Base-by-base conservation (phyloP, 169 alveolate species). In the Theileria annulata region DNA sequence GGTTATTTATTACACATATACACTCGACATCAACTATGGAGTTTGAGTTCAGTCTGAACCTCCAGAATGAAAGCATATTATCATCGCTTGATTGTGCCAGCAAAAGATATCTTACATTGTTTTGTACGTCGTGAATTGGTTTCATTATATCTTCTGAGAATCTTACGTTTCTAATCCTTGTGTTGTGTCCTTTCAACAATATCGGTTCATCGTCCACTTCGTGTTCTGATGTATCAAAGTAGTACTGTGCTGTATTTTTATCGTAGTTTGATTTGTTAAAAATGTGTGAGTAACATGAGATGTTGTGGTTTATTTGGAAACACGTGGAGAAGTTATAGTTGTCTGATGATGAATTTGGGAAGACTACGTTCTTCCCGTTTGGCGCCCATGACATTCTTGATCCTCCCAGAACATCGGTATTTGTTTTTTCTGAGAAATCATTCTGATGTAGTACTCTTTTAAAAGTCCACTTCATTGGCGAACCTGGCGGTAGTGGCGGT, bases 361-460 rank as follows among this genome's bases (percentile, higher is more conserved):
- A 76, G n/a, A 79, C 80, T 19, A 84, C 87, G 49, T 58, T n/a
- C 66, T 74, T 80, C 4, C 90, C 90, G 62, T 77, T 84, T 3
- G 90, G 90, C 17, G 85, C 72, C 90, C 90, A 84, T 27, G 89
- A 82, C 27, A 82, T 74, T 54, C 89, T 80, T 3, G 89, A 82
- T 5, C 89, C 89, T 13, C 89, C 89, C 27, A 82, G 56, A 15
- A 82, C 81, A 58, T 82, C 89, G 10, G 79, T 17, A 48, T 82
- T 80, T 31, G 80, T 28, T 58, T 64, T 74, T 51, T 82, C 35
- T 37, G 77, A 76, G 31, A 82, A 71, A 27, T 64, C 47, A 59
- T 19, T 37, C 12, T 75, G 62, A 21, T 21, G 3, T 1, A 82
- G 68, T 2, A 82, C 85, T 28, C 79, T 27, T 33, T 70, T 84